A percentile compares a stretch with the other conserved stretches of the same genome.
Conservation (phyloP, 768 basidiomycete genomes). For the Trametes elegans region DNA sequence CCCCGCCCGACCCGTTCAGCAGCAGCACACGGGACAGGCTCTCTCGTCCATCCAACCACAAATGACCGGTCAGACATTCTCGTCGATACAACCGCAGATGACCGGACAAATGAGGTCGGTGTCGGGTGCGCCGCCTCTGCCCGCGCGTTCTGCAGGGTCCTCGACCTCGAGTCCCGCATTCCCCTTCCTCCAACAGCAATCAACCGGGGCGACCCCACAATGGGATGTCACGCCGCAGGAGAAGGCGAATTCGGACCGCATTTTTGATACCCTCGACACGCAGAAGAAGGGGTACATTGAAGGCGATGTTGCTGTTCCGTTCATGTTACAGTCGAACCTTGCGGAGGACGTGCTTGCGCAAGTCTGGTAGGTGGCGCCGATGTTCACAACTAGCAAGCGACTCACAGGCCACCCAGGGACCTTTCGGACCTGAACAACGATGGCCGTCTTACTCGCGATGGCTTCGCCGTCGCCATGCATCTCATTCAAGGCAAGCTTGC, state of each 20-base stretch:
- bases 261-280: constrained; percentile 81
- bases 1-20: constrained; percentile 39
- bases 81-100: constrained; percentile 53
- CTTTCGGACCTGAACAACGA: constrained; percentile 87
- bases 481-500: constrained; percentile 84
- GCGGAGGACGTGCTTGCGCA: constrained; percentile 82
- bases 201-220: constrained; percentile 23
- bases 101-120: constrained; percentile 48
- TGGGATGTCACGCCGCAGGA: constrained; percentile 89
- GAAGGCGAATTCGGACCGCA: constrained; percentile 72
- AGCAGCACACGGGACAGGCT: constrained; percentile 67
- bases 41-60: constrained; percentile 45
- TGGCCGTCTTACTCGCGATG: constrained; percentile 82
- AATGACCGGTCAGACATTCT: constrained; percentile 40
- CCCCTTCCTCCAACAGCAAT: constrained; percentile 21
- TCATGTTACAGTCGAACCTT: constrained; percentile 89
- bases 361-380: constrained; percentile 66
- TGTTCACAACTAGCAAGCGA: neutral
- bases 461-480: constrained; percentile 94
- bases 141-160: constrained; percentile 26
- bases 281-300: constrained; percentile 79
- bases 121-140: constrained; percentile 28
- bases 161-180: constrained; percentile 12
- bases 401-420: constrained; percentile 60
- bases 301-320: constrained; percentile 92